Base-by-base conservation (phyloP, 2,329 filamentous ascomycete species). In the Pseudogymnoascus sp. region DNA sequence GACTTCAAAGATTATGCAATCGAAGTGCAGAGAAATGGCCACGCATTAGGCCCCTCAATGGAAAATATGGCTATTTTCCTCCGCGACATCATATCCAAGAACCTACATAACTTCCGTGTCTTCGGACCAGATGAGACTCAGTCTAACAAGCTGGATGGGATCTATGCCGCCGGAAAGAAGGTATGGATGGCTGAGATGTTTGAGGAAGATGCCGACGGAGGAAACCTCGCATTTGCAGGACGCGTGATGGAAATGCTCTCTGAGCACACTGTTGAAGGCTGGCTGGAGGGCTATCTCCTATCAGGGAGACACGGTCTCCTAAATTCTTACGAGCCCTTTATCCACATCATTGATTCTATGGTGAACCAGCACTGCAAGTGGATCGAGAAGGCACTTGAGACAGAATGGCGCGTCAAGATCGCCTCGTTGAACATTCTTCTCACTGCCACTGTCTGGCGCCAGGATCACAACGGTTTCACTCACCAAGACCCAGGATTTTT, bases 281-380 rank as follows among this genome's bases (percentile, higher is more conserved):
- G 88, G 88, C 78, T 92, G 14, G 88, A 92, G 76, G 89, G 89
- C 2, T 92, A 92, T 70, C 75, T 90, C 41, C 79, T 92, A 2
- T 89, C 84, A 60, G 89, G 89, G 28, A 82, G 89, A 4, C 88
- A 92, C 66, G 88, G 89, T 11, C 72, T 92, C 63, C 81, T 92
- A 63, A 92, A 91, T 79, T 88, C 85, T 70, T 92, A 92, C 75
- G 89, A 92, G 73, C 87, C 88, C 0, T 92, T 92, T 70, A 89
- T 92, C 63, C 88, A 92, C 70, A 84, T 92, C 68, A 90, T 92
- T 68, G 88, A 92, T 73, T 90, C 86, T 1, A 92, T 92, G 88
- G 88, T 92, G 63, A 91, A 90, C 72, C 88, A 90, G 76, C 88
- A 92, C 75, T 90, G 87, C 78, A 92, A 92, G 73, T 92, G 88